Conservation (phyloP, 2,329 filamentous ascomycete genomes). For the Phyllosticta capitalensis region DNA sequence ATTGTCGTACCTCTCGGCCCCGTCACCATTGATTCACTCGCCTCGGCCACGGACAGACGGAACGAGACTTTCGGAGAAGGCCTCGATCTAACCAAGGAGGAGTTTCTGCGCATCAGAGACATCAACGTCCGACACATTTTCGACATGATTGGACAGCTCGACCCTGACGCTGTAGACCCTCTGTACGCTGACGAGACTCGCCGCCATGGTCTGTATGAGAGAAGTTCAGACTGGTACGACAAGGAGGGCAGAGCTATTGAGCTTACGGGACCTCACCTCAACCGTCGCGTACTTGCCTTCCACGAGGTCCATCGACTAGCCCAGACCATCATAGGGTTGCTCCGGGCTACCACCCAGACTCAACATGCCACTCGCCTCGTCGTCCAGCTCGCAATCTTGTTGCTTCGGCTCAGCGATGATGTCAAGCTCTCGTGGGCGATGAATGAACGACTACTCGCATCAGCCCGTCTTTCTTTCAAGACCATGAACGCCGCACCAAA, state of each 20-base stretch:
- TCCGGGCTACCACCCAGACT: conserved; percentile 10
- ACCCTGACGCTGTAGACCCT: conserved; percentile 20
- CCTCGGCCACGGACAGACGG: not conserved
- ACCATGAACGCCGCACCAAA: conserved; percentile 9
- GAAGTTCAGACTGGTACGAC: not conserved
- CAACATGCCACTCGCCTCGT: conserved; percentile 23
- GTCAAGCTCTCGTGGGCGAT: conserved; percentile 35
- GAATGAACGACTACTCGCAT: conserved; percentile 30
- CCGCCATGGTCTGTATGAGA: not conserved
- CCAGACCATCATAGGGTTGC: conserved; percentile 41
- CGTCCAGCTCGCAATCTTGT: conserved; percentile 27
- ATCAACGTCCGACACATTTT: conserved; percentile 58
- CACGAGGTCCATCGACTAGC: conserved; percentile 53
- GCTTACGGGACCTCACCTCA: conserved; percentile 17
- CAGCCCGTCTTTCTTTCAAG: not conserved
- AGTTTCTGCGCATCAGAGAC: not conserved
- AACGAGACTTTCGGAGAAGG: not conserved
- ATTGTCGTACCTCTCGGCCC: conserved; percentile 18
- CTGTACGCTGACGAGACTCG: not conserved
- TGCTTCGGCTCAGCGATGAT: conserved; percentile 38
- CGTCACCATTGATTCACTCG: not conserved
- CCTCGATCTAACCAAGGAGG: not conserved
- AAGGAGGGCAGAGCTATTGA: conserved; percentile 6
- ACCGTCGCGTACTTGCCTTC: conserved; percentile 46
- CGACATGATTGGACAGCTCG: conserved; percentile 47